Evolutionary conservation across 768 basidiomycete genomes (phyloP).

Genomic region (Suillus variegatus): DNA sequence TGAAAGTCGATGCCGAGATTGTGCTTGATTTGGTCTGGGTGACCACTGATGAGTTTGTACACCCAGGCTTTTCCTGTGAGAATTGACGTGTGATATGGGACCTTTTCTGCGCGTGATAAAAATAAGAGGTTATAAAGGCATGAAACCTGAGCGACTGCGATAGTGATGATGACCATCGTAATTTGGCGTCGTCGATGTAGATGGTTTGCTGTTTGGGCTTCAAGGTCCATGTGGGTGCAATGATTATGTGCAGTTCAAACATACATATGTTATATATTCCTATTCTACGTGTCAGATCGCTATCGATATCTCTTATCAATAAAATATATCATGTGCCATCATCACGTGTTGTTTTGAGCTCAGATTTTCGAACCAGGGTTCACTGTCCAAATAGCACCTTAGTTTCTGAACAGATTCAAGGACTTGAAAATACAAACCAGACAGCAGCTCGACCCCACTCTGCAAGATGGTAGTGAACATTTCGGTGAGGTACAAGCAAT

Average conservation of each 20-base stretch:
- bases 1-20: conserved; percentile 22
- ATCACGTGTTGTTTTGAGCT: too few species aligned
- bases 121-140: background rate
- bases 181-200: too few species aligned
- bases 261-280: too few species aligned
- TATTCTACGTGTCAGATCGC: too few species aligned
- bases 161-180: background rate
- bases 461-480: conserved; percentile 35
- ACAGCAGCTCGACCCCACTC: conserved; percentile 31
- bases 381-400: too few species aligned
- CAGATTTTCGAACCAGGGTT: too few species aligned
- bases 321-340: too few species aligned
- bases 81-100: conserved; percentile 25
- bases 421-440: conserved; percentile 9
- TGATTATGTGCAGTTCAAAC: too few species aligned
- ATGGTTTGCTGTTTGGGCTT: too few species aligned
- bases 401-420: background rate
- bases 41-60: conserved; percentile 22
- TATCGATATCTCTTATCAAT: too few species aligned
- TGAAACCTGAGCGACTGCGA: background rate
- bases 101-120: background rate
- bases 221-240: too few species aligned
- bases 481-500: conserved; percentile 38
- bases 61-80: conserved; percentile 26
- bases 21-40: conserved; percentile 12